phyloP scores from a whole-genome alignment of 805 yeast genomes.

The Cyberlindnera veronae region DNA sequence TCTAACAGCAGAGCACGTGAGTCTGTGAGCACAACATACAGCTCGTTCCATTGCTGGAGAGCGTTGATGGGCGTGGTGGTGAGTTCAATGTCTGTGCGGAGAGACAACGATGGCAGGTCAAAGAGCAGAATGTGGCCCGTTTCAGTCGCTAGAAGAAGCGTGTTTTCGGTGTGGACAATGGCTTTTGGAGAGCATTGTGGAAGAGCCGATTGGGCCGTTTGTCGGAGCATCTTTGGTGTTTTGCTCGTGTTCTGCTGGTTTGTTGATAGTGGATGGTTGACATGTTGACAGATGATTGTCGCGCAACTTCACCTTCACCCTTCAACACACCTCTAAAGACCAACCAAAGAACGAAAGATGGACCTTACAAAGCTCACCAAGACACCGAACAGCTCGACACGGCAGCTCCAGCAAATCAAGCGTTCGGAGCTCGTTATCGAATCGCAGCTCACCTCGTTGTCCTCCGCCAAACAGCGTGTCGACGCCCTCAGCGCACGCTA shows the following conservation, averaged over 20 bases:
- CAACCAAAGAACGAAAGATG: neutral
- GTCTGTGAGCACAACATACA: conserved; percentile 5
- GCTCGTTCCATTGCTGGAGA: conserved; percentile 1
- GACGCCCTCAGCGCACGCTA: too few relatives aligned
- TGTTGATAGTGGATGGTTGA: too few relatives aligned
- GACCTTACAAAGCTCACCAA: conserved; percentile 6
- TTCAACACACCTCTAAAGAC: too few relatives aligned
- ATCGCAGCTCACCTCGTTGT: conserved; percentile 20
- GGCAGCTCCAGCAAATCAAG: conserved; percentile 21
- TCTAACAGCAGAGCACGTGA: conserved; percentile 10
- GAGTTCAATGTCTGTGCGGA: too few relatives aligned
- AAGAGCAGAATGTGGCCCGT: conserved; percentile 11
- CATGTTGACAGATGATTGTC: too few relatives aligned
- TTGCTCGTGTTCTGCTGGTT: neutral
- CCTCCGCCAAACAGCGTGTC: conserved; percentile 11
- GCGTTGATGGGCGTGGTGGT: conserved; percentile 2
- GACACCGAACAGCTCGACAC: conserved; percentile 16
- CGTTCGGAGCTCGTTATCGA: conserved; percentile 22
- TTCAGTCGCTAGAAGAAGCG: conserved; percentile 10
- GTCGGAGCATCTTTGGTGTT: conserved; percentile 7
- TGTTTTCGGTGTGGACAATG: conserved; percentile 1
- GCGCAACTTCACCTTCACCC: too few relatives aligned
- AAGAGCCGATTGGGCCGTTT: neutral
- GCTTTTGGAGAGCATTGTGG: conserved; percentile 11
- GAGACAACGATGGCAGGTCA: conserved; percentile 1